These are phyloP conservation scores for Malassezia obtusa DNA, from an alignment of 1,284 basidiomycete genomes.

Conservation along the genomic window DNA sequence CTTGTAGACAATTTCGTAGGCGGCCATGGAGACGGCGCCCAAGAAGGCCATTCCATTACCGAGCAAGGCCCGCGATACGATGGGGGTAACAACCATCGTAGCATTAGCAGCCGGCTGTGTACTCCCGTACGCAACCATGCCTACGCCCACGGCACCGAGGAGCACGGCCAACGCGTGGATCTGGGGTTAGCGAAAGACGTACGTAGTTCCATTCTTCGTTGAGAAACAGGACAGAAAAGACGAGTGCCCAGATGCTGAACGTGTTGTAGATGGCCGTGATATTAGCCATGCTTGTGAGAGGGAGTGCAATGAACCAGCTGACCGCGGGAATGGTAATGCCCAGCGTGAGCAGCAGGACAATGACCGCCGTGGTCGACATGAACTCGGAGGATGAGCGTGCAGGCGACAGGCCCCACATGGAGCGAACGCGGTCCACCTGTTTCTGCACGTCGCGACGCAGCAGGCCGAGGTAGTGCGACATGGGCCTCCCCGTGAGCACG, in stretches of 20 bases:
- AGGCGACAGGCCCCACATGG: neutral
- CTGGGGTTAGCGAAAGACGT: slow-evolving; percentile 1
- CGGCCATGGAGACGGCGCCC: slow-evolving; percentile 45
- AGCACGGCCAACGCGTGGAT: slow-evolving; percentile 38
- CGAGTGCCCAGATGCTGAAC: slow-evolving; percentile 45
- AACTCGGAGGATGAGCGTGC: neutral
- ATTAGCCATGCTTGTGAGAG: slow-evolving; percentile 45
- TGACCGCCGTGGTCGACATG: slow-evolving; percentile 17
- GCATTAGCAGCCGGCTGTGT: neutral
- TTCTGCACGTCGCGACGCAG: slow-evolving; percentile 26
- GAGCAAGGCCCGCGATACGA: slow-evolving; percentile 25
- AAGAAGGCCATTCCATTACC: slow-evolving; percentile 36
- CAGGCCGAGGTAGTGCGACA: slow-evolving; percentile 28
- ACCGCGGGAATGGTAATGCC: slow-evolving; percentile 41
- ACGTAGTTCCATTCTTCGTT: slow-evolving; percentile 37
- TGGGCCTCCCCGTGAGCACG: slow-evolving; percentile 18
- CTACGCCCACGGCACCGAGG: slow-evolving; percentile 37
- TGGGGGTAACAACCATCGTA: neutral
- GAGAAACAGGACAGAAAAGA: slow-evolving; percentile 44
- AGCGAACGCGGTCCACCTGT: neutral
- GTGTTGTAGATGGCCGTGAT: slow-evolving; percentile 48
- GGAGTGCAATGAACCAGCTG: slow-evolving; percentile 46
- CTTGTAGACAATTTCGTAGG: slow-evolving; percentile 45
- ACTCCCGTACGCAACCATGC: slow-evolving; percentile 37
- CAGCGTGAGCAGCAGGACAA: slow-evolving; percentile 32